Percentiles rank a stretch among this genome's conserved stretches.
Evolutionary conservation across 2,329 filamentous ascomycete genomes (phyloP).

Genomic region (Verticillium klebahnii): DNA sequence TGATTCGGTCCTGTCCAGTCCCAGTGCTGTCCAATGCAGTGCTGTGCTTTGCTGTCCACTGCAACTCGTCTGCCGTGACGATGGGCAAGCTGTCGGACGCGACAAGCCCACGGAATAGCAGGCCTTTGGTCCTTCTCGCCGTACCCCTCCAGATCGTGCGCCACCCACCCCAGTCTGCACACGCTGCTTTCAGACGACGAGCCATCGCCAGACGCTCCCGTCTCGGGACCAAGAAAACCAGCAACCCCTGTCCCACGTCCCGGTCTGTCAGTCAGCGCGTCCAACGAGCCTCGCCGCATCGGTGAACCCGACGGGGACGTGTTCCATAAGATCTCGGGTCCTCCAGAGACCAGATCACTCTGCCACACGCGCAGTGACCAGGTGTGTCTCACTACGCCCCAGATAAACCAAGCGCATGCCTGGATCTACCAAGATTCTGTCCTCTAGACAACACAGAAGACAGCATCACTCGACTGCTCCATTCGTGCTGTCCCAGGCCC

Average conservation of each 20-base stretch:
- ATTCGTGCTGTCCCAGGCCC: background rate
- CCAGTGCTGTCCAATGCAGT: no score
- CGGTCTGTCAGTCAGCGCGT: background rate
- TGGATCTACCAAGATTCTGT: background rate
- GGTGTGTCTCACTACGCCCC: background rate
- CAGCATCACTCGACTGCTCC: background rate
- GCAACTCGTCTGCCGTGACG: no score
- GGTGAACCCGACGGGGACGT: background rate
- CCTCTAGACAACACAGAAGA: background rate
- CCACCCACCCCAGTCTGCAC: background rate
- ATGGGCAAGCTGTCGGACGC: no score
- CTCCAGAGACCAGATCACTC: no score
- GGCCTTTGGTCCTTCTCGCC: background rate
- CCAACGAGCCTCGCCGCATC: background rate
- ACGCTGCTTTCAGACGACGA: background rate
- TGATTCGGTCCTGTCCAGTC: no score
- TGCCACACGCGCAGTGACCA: background rate
- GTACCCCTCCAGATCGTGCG: background rate
- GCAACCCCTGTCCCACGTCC: background rate
- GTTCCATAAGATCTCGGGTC: background rate
- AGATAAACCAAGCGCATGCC: background rate
- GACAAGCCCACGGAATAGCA: background rate
- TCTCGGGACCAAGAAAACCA: background rate
- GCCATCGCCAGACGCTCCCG: background rate
- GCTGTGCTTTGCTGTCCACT: no score